These are phyloP conservation scores for Podospora sp. DNA, from an alignment of 495 filamentous ascomycete species.

Conservation along the genomic window DNA sequence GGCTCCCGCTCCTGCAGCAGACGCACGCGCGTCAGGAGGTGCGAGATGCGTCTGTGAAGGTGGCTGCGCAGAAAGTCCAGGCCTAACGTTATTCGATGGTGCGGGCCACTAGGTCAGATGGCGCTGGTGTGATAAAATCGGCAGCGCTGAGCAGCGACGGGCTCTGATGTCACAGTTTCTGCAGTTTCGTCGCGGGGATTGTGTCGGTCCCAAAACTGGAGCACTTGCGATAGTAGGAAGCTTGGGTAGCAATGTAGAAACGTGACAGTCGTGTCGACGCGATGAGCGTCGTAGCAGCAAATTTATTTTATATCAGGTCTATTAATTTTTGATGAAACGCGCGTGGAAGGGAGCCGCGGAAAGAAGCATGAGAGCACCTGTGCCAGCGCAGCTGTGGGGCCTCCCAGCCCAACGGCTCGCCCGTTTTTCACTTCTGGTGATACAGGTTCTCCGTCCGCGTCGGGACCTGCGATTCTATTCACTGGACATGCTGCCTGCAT, in stretches of 20 bases:
- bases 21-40: constrained; percentile 21
- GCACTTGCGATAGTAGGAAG: background rate
- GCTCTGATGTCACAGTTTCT: background rate
- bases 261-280: background rate
- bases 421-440: background rate
- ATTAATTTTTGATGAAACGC: constrained; percentile 6
- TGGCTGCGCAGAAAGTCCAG: constrained; percentile 15
- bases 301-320: background rate
- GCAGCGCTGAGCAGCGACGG: background rate
- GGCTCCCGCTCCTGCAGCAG: background rate
- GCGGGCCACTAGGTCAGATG: background rate
- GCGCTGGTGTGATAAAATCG: background rate
- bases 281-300: background rate
- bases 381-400: background rate
- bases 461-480: background rate
- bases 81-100: background rate
- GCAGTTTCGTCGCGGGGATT: background rate
- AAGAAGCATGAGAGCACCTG: background rate
- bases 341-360: background rate
- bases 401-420: background rate
- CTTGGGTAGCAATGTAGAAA: background rate
- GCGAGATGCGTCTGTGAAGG: constrained; percentile 7
- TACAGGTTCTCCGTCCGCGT: background rate
- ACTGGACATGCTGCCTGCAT: background rate
- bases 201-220: background rate